Conservation (phyloP, 495 filamentous ascomycete genomes). For the Penicillium malachiteum region DNA sequence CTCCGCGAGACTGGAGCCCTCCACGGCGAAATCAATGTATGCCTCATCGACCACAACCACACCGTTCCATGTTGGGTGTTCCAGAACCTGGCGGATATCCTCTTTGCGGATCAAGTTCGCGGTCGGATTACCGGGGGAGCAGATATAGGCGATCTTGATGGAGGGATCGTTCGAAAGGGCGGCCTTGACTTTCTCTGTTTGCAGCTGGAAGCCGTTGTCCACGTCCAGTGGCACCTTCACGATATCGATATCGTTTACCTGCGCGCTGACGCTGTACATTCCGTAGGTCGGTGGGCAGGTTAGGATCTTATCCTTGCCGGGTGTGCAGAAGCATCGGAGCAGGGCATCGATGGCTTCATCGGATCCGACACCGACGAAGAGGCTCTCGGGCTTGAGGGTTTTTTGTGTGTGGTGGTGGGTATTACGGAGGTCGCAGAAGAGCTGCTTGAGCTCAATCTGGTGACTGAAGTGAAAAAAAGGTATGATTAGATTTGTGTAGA, state of each 20-base stretch:
- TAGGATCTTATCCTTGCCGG: conserved; percentile 83
- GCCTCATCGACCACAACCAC: conserved; percentile 93
- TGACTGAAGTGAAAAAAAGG: conserved; percentile 49
- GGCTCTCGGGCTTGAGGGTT: conserved; percentile 72
- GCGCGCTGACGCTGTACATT: conserved; percentile 93
- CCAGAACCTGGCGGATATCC: conserved; percentile 71
- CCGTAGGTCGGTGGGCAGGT: conserved; percentile 96
- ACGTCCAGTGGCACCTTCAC: conserved; percentile 78
- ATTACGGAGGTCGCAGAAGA: conserved; percentile 85
- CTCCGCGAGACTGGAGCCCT: conserved; percentile 80
- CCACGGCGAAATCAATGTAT: conserved; percentile 90
- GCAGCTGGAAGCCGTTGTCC: conserved; percentile 62
- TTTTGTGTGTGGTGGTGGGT: conserved; percentile 75
- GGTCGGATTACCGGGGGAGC: conserved; percentile 93
- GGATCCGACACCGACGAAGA: conserved; percentile 93
- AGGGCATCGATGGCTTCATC: conserved; percentile 96
- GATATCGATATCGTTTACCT: conserved; percentile 85
- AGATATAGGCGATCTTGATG: conserved; percentile 89
- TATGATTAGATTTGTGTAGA: neutral
- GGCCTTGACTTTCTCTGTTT: conserved; percentile 65
- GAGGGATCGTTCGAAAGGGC: conserved; percentile 58
- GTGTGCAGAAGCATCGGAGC: conserved; percentile 85
- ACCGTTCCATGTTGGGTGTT: conserved; percentile 93
- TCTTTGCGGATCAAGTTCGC: conserved; percentile 71
- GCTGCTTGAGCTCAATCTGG: conserved; percentile 80